These are phyloP conservation scores for Chimonanthus salicifolius DNA, from an alignment of 164 flowering plant species.

Conservation along the genomic window DNA sequence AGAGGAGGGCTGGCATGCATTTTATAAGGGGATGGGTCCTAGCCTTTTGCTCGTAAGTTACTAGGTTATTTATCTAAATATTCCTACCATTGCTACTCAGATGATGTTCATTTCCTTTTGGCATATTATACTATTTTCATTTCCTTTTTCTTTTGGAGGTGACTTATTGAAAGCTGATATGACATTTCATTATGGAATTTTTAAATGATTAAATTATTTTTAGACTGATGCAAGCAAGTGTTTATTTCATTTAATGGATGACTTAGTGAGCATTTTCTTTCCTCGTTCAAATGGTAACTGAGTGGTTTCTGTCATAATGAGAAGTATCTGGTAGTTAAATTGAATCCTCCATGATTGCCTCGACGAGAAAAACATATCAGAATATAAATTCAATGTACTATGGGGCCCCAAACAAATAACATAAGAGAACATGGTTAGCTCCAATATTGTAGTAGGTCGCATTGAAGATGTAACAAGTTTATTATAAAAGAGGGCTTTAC, in stretches of 20 bases:
- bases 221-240: not conserved
- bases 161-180: not conserved
- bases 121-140: not conserved
- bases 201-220: too few relatives aligned
- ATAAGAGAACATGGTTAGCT: too few relatives aligned
- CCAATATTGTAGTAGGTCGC: too few relatives aligned
- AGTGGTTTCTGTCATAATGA: not conserved
- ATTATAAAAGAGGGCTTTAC: too few relatives aligned
- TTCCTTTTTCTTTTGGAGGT: not conserved
- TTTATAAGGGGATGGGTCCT: constrained; percentile 87
- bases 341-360: too few relatives aligned
- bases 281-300: not conserved
- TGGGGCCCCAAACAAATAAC: too few relatives aligned
- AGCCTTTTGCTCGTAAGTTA: constrained; percentile 76
- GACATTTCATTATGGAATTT: not conserved
- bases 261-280: not conserved
- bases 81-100: not conserved
- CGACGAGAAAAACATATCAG: too few relatives aligned
- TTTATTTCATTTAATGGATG: constrained; percentile 2
- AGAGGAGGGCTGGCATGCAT: constrained; percentile 93
- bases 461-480: too few relatives aligned
- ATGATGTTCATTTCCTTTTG: not conserved
- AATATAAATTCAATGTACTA: too few relatives aligned
- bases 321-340: too few relatives aligned
- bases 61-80: not conserved